Evolutionary conservation across 2,329 filamentous ascomycete genomes (phyloP), one percentile per base, ranked within the genome.

Genomic region (Rhinocladiella similis): DNA sequence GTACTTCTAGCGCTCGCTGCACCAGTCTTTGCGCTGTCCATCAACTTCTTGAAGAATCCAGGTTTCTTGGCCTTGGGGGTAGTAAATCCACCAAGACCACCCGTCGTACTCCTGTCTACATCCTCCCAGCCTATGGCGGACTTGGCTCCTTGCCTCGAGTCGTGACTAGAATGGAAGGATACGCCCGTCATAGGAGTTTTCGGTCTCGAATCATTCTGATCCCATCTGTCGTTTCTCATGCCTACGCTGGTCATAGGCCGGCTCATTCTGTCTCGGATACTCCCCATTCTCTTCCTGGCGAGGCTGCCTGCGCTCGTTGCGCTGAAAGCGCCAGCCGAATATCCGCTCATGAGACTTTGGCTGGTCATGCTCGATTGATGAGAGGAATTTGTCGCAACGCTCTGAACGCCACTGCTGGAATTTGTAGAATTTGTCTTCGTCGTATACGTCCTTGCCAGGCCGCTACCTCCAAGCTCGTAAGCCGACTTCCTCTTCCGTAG

Each of bases 241-340:
- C 71, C 69, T 45, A 73, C 69, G 14, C 74, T 72, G 16, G 75
- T 79, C 72, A 67, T 78, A 48, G 67, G 79, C 69, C 72, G 76
- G 69, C 72, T 69, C 43, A 60, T 46, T 16, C 55, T 48, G 29
- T 66, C 62, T 29, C 60, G 64, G 50, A 69, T 65, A 33, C 65
- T 68, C 27, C 65, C 68, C 58, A 55, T 69, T 50, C 72, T 73
- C 67, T 89, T 89, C 59, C 92, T 85, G 27, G 91, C 92, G 62
- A 95, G 84, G 73, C 93, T 97, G 52, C 92, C 94, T 14, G 94
- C 94, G 73, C 94, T 97, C 14, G 94, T 97, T 49, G 91, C 90
- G 71, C 93, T 97, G 73, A 97, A 91, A 12, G 83, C 93, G 49
- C 92, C 87, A 0, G 94, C 94, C 51, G 94, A 97, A 50, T 84